Percentiles rank a stretch among this genome's conserved stretches.
Evolutionary conservation across 345 rosid genomes (phyloP).

Genomic region (Brassica carinata): DNA sequence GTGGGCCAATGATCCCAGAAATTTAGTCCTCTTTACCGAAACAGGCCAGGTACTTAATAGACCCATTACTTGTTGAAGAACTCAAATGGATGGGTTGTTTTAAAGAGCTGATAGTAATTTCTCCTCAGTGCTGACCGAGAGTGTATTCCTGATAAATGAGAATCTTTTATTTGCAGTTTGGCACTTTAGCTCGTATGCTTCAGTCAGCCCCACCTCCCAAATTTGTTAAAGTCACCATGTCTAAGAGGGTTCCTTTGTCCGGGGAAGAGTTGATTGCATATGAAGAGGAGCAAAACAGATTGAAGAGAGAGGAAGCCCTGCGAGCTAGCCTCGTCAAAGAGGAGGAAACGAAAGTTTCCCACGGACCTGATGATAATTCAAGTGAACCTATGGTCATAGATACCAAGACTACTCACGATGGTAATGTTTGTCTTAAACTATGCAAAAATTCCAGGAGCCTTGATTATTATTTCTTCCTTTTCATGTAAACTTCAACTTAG

Average conservation of each 20-base stretch:
- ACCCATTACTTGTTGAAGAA: background rate
- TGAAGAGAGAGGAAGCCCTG: conserved; percentile 87
- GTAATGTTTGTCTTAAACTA: conserved; percentile 41
- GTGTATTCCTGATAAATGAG: background rate
- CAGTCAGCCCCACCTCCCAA: conserved; percentile 99
- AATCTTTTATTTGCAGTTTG: conserved; percentile 57
- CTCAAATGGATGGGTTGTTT: background rate
- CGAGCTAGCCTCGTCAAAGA: conserved; percentile 83
- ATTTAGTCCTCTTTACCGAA: conserved; percentile 90
- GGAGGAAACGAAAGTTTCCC: conserved; percentile 75
- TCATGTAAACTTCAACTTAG: conserved; percentile 10
- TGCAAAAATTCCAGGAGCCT: conserved; percentile 13
- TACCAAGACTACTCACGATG: conserved; percentile 61
- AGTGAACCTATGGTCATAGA: conserved; percentile 89
- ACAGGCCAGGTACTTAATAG: conserved; percentile 99
- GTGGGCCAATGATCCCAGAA: conserved; percentile 87
- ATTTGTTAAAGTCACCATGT: conserved; percentile 91
- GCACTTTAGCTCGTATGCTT: conserved; percentile 93
- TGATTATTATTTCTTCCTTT: background rate
- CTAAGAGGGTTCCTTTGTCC: conserved; percentile 93
- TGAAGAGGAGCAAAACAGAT: conserved; percentile 91
- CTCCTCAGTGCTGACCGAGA: background rate
- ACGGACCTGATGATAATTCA: conserved; percentile 54
- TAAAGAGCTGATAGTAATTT: conserved; percentile 4
- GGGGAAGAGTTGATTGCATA: conserved; percentile 97